phyloP scores from a whole-genome alignment of 768 basidiomycete genomes.

The Tylopilus plumbeoviolaceoides region DNA sequence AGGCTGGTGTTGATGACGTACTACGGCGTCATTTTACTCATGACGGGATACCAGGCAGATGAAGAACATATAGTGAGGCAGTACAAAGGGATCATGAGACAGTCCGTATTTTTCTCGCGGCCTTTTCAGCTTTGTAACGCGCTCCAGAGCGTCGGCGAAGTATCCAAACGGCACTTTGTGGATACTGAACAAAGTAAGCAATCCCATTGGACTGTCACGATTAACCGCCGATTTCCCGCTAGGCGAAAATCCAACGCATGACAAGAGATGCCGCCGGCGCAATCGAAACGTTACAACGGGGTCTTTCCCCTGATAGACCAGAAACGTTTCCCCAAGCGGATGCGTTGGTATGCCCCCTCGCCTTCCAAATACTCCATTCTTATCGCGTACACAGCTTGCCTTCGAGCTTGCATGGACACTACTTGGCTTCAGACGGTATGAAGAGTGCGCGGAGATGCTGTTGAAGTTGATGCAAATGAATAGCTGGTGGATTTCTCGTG shows the following conservation, averaged over 20 bases:
- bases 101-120: conserved; percentile 34
- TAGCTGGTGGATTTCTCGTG: conserved; percentile 47
- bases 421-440: conserved; percentile 57
- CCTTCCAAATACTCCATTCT: neutral
- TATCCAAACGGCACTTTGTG: conserved; percentile 70
- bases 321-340: conserved; percentile 69
- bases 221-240: neutral
- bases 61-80: conserved; percentile 58
- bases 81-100: conserved; percentile 61
- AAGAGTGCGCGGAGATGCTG: conserved; percentile 66
- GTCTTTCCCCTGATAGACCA: conserved; percentile 47
- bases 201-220: neutral
- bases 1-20: conserved; percentile 82
- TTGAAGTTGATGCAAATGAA: conserved; percentile 62
- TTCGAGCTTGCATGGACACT: conserved; percentile 81
- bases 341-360: conserved; percentile 44
- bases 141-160: conserved; percentile 44
- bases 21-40: conserved; percentile 62
- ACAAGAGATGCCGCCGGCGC: conserved; percentile 59
- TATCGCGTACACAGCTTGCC: conserved; percentile 43
- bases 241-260: conserved; percentile 80
- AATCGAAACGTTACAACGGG: conserved; percentile 56
- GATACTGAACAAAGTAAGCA: conserved; percentile 62
- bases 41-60: conserved; percentile 75
- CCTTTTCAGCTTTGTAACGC: neutral